phyloP scores from a whole-genome alignment of 192 early-diverging fungal genomes.

The Irineochytrium annulatum region DNA sequence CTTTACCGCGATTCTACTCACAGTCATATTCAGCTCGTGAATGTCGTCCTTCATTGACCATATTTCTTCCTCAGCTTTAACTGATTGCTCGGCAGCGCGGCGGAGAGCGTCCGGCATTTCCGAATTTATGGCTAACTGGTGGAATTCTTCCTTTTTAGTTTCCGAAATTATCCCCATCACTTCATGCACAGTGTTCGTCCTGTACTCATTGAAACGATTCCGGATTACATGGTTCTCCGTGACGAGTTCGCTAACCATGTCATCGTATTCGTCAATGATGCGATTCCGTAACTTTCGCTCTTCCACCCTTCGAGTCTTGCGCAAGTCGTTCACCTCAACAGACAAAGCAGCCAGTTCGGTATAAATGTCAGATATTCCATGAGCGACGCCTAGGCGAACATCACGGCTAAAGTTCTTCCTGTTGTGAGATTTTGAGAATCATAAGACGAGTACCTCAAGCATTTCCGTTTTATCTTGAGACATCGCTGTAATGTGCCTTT shows the following conservation, averaged over 20 bases:
- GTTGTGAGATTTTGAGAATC: not conserved
- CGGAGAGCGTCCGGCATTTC: slow-evolving; percentile 40
- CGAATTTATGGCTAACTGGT: slow-evolving; percentile 29
- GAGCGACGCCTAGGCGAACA: slow-evolving; percentile 32
- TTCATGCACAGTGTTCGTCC: slow-evolving; percentile 47
- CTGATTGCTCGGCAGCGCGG: slow-evolving; percentile 26
- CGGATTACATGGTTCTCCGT: slow-evolving; percentile 46
- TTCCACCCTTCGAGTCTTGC: slow-evolving; percentile 40
- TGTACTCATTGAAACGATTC: slow-evolving; percentile 49
- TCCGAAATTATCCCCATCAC: slow-evolving; percentile 50
- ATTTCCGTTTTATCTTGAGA: slow-evolving; percentile 43
- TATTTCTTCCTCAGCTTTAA: slow-evolving; percentile 42
- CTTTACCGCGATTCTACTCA: slow-evolving; percentile 15
- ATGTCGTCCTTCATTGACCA: slow-evolving; percentile 33
- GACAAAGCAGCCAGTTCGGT: slow-evolving; percentile 39
- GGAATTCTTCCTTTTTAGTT: slow-evolving; percentile 50
- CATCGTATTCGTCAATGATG: slow-evolving; percentile 54
- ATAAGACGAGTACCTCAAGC: slow-evolving; percentile 22
- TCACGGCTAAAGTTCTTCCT: slow-evolving; percentile 37
- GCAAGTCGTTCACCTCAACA: slow-evolving; percentile 43
- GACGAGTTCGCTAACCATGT: slow-evolving; percentile 50
- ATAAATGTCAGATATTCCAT: slow-evolving; percentile 30
- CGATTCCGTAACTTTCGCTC: slow-evolving; percentile 42
- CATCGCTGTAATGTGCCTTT: slow-evolving; percentile 35
- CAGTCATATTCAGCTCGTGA: slow-evolving; percentile 51